Percentiles rank a stretch among this genome's conserved stretches.
phyloP scores from a whole-genome alignment of 345 rosid species.

The Eutrema heterophyllum region DNA sequence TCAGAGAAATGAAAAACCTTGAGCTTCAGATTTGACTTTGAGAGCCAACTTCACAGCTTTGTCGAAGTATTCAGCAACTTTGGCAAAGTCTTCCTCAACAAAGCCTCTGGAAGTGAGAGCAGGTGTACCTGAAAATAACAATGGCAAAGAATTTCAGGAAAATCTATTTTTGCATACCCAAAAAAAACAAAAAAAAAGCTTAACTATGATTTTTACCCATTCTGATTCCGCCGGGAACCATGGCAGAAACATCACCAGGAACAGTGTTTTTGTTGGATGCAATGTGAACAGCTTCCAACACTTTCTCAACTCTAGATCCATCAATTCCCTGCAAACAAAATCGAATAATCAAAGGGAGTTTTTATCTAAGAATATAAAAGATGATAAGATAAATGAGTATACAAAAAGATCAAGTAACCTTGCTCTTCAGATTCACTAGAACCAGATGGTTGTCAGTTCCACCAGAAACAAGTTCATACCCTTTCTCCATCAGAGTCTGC shows the following conservation, averaged over 20 bases:
- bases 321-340: slow-evolving; percentile 67
- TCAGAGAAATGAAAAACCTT: slow-evolving; percentile 49
- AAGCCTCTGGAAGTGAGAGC: slow-evolving; percentile 92
- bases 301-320: slow-evolving; percentile 97
- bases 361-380: not conserved
- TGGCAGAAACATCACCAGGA: slow-evolving; percentile 99
- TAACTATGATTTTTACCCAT: slow-evolving; percentile 58
- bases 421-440: slow-evolving; percentile 87
- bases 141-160: not conserved
- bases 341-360: not conserved
- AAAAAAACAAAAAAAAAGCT: not conserved
- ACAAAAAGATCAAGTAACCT: slow-evolving; percentile 43
- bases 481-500: slow-evolving; percentile 59
- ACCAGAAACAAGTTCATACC: slow-evolving; percentile 95
- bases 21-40: slow-evolving; percentile 75
- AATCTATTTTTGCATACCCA: not conserved
- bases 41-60: slow-evolving; percentile 61
- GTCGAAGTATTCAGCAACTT: slow-evolving; percentile 81
- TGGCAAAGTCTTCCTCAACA: slow-evolving; percentile 81
- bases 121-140: slow-evolving; percentile 61
- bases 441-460: slow-evolving; percentile 98
- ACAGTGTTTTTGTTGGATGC: slow-evolving; percentile 99
- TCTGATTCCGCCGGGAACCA: slow-evolving; percentile 99
- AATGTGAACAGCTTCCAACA: slow-evolving; percentile 94
- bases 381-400: not conserved